Base-by-base conservation (phyloP, 768 basidiomycete genomes). In the Collybia mongolica region DNA sequence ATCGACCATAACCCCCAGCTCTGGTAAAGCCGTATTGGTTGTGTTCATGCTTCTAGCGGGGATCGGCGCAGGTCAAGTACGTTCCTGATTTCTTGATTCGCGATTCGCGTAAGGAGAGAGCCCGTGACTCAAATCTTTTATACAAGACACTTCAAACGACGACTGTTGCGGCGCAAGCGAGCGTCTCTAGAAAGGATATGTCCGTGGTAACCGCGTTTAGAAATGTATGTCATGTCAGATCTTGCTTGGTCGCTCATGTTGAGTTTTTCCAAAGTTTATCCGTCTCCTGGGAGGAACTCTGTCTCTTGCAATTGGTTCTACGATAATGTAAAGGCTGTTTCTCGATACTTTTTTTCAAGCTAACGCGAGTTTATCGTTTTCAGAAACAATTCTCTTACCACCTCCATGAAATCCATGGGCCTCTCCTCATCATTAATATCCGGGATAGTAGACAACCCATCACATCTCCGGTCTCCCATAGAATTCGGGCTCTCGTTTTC, bases 271-370 rank as follows among this genome's bases (percentile, higher is more conserved):
- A 12, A 49, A 85, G 83, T 88, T 90, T 55, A 71, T 88, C 43
- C 76, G 88, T 14, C 68, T 83, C 47, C 68, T 90, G 2, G 89
- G 88, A n/a, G 88, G 88, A 14, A 84, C 88, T 0, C 59, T 91
- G 3, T 72, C 81, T 3, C 73, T 90, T 1, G 83, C 87, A 1
- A 70, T 86, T 20, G 82, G 78, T 4, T 74, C 79, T 0, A 79
- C 84, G 2, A 68, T 88, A 40, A 76, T 87, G 73, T 80, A 52
- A 58, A 11, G 22, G 3, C 35, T 6, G 3, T n/a, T 5, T 2
- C 12, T 26, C 18, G 39, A 42, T 23, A 6, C 12, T 14, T 5
- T 5, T 47, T 1, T 49, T 40, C 22, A 36, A 3, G 12, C 5
- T 19, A 46, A 35, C 11, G 20, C 23, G 1, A 6, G 5, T 6